A percentile compares a stretch with the other conserved stretches of the same genome.
Evolutionary conservation across 1,284 basidiomycete genomes (phyloP).

Genomic region (Limonomyces culmigenus): DNA sequence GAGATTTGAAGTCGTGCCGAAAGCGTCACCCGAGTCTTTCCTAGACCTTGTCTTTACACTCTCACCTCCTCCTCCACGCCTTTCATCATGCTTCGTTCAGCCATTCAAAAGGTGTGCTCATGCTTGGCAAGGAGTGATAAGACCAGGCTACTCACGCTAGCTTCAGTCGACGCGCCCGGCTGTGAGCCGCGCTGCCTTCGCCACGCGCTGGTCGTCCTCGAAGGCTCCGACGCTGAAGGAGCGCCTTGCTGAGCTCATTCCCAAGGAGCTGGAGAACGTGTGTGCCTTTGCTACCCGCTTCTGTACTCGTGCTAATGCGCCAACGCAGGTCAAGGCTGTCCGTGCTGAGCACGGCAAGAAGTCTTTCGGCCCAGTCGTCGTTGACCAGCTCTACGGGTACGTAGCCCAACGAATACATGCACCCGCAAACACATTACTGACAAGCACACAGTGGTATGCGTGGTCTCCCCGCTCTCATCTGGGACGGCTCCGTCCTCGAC

Average conservation of each 20-base stretch:
- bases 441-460: slow-evolving; percentile 67
- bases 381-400: slow-evolving; percentile 82
- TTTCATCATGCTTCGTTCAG: slow-evolving; percentile 18
- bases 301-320: neutral
- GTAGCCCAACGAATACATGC: slow-evolving; percentile 9
- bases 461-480: slow-evolving; percentile 75
- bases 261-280: slow-evolving; percentile 75
- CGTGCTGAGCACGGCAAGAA: slow-evolving; percentile 80
- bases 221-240: slow-evolving; percentile 77
- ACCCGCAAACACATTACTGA: slow-evolving; percentile 2
- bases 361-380: slow-evolving; percentile 75
- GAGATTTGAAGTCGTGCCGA: no score
- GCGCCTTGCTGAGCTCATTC: slow-evolving; percentile 81
- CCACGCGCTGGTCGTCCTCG: slow-evolving; percentile 33
- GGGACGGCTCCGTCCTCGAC: slow-evolving; percentile 94
- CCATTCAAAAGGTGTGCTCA: slow-evolving; percentile 28
- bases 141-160: slow-evolving; percentile 12
- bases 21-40: no score
- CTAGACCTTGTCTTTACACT: no score
- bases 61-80: slow-evolving; percentile 11
- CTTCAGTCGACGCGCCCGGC: slow-evolving; percentile 27
- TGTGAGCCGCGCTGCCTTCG: slow-evolving; percentile 34
- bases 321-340: slow-evolving; percentile 64
- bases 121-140: slow-evolving; percentile 1
- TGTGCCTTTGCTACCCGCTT: slow-evolving; percentile 8